A percentile compares a stretch with the other conserved stretches of the same genome.
phyloP scores from a whole-genome alignment of 805 yeast genomes.

The Candida dendrica region DNA sequence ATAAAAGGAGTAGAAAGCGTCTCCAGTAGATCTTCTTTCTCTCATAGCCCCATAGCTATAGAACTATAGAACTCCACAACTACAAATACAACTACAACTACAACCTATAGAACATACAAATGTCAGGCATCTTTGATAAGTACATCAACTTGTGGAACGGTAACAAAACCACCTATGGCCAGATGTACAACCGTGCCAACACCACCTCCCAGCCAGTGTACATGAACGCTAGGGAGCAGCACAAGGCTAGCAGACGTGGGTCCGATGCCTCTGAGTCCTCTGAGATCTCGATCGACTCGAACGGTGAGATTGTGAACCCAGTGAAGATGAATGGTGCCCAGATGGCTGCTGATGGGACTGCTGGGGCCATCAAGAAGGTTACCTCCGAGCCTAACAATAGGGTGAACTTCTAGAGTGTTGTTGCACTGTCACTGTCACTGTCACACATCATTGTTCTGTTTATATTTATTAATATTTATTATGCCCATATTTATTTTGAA shows the following conservation, averaged over 20 bases:
- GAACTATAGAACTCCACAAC: no score
- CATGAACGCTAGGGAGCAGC: not conserved
- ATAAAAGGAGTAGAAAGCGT: no score
- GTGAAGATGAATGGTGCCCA: no score
- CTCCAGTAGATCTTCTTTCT: no score
- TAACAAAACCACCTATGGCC: conserved; percentile 11
- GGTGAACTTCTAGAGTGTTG: conserved; percentile 7
- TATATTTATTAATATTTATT: not conserved
- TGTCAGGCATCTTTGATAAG: conserved; percentile 25
- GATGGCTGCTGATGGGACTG: not conserved
- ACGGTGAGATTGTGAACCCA: no score
- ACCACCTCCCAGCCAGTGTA: conserved; percentile 2
- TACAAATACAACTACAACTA: not conserved
- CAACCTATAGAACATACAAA: no score
- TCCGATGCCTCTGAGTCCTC: not conserved
- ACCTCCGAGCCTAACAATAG: conserved; percentile 11
- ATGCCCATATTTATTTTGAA: not conserved
- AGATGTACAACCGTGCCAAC: conserved; percentile 15
- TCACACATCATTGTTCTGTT: no score
- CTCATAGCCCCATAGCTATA: no score
- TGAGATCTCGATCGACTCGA: no score
- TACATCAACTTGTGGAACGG: conserved; percentile 18
- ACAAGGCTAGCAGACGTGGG: not conserved
- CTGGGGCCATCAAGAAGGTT: conserved; percentile 2
- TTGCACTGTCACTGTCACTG: no score